These are phyloP conservation scores for Pseudogymnoascus sp. DNA, from an alignment of 2,329 filamentous ascomycete species.

Conservation along the genomic window DNA sequence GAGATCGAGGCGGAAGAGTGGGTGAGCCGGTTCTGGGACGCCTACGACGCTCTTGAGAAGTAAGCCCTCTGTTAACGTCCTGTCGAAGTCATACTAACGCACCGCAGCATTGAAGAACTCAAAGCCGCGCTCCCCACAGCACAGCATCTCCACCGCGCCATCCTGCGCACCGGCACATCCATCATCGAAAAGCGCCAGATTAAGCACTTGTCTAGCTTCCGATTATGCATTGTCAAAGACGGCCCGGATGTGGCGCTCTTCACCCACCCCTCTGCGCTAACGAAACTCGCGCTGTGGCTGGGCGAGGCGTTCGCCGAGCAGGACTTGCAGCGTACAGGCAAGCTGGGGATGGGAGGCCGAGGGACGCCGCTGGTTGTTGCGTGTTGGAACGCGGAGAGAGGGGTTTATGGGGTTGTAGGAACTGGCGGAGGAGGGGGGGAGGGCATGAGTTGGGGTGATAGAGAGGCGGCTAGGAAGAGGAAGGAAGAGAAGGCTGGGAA, in stretches of 20 bases:
- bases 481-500: conserved; percentile 57
- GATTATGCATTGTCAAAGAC: conserved; percentile 93
- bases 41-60: conserved; percentile 66
- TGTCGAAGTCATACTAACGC: conserved; percentile 35
- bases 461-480: conserved; percentile 57
- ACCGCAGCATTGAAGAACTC: conserved; percentile 62
- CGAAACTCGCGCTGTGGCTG: conserved; percentile 90
- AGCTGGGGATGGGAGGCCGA: conserved; percentile 58
- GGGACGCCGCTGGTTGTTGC: conserved; percentile 86
- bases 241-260: conserved; percentile 88
- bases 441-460: conserved; percentile 59
- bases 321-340: conserved; percentile 69
- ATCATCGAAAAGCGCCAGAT: conserved; percentile 92
- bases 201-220: conserved; percentile 82
- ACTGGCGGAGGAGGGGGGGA: conserved; percentile 77
- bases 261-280: conserved; percentile 84
- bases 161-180: conserved; percentile 84
- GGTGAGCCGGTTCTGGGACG: conserved; percentile 62
- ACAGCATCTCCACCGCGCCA: conserved; percentile 83
- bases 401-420: conserved; percentile 87
- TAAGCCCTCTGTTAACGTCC: conserved; percentile 33
- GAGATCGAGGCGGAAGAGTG: conserved; percentile 54
- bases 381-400: conserved; percentile 76
- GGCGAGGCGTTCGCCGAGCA: conserved; percentile 86
- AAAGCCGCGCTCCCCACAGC: conserved; percentile 73